Evolutionary conservation across 208 protist species (phyloP).

Genomic region (Trypanosoma conorhini): DNA sequence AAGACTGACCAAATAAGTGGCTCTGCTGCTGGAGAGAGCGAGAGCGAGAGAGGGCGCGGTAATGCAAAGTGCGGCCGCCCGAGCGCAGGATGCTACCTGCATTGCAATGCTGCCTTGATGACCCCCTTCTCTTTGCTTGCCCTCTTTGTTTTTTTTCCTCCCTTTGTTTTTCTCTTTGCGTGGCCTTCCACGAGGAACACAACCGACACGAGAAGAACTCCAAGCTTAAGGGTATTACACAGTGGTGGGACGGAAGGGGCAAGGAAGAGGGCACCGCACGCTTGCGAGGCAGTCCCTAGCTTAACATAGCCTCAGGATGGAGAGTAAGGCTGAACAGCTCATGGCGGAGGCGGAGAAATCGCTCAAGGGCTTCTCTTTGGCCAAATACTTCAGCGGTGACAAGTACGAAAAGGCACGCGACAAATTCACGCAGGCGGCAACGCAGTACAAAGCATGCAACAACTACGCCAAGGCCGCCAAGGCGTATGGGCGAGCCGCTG

Average conservation of each 20-base stretch:
- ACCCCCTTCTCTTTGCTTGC: not conserved
- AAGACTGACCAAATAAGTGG: constrained; percentile 13
- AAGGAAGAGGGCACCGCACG: not conserved
- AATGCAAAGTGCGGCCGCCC: not conserved
- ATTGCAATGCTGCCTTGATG: not conserved
- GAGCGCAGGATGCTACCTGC: not conserved
- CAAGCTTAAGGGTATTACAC: not conserved
- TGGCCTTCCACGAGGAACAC: not conserved
- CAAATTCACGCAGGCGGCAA: constrained; percentile 73
- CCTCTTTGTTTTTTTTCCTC: constrained; percentile 14
- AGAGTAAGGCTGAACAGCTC: constrained; percentile 60
- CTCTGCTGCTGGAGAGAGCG: not conserved
- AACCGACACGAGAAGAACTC: not conserved
- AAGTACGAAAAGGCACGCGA: constrained; percentile 76
- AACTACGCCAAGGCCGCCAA: constrained; percentile 69
- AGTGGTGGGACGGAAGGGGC: not conserved
- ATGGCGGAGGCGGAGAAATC: constrained; percentile 74
- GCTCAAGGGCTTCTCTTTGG: constrained; percentile 73
- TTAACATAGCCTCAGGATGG: constrained; percentile 33
- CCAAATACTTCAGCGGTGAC: constrained; percentile 44
- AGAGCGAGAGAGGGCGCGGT: not conserved
- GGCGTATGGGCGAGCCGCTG: constrained; percentile 71
- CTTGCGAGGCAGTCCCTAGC: not conserved
- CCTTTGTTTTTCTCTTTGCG: not conserved
- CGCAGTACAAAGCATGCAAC: constrained; percentile 79